Conservation (phyloP, 805 yeast genomes). For the Kodamaea lidongshanica region DNA sequence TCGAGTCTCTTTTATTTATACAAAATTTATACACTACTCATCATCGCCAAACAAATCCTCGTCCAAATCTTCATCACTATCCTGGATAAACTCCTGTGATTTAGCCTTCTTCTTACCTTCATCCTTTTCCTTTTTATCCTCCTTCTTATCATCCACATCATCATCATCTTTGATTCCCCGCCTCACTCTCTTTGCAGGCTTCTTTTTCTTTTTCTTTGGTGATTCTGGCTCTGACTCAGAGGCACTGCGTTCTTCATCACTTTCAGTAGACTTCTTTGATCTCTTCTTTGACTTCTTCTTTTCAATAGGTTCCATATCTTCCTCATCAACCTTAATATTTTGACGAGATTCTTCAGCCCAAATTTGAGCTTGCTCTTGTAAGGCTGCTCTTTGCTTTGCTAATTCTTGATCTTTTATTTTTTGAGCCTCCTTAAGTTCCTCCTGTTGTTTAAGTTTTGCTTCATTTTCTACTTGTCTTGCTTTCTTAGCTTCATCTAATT, state of each 20-base stretch:
- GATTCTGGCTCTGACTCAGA: constrained; percentile 30
- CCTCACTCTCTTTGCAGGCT: constrained; percentile 16
- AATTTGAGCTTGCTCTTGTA: constrained; percentile 47
- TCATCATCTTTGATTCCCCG: constrained; percentile 23
- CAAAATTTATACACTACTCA: constrained; percentile 11
- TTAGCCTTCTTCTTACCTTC: constrained; percentile 23
- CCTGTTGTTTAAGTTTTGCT: constrained; percentile 30
- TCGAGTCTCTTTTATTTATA: constrained; percentile 1
- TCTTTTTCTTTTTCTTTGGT: constrained; percentile 30
- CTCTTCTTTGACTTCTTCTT: constrained; percentile 17
- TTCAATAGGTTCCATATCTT: constrained; percentile 17
- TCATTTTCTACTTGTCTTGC: constrained; percentile 52
- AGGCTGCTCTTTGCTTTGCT: constrained; percentile 40
- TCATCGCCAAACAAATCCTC: constrained; percentile 24
- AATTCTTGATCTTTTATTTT: constrained; percentile 42
- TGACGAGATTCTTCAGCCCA: constrained; percentile 45
- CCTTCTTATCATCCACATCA: constrained; percentile 26
- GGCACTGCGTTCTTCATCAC: constrained; percentile 22
- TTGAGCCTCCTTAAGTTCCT: constrained; percentile 36
- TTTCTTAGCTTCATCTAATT: constrained; percentile 68
- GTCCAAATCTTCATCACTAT: constrained; percentile 43
- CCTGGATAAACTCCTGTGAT: constrained; percentile 35
- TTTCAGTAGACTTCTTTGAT: constrained; percentile 16
- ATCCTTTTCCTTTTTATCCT: constrained; percentile 19
- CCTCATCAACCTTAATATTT: constrained; percentile 31